Evolutionary conservation across 2,329 filamentous ascomycete species (phyloP), one percentile per base, ranked within the genome.

Genomic region (Colletotrichum sidae): DNA sequence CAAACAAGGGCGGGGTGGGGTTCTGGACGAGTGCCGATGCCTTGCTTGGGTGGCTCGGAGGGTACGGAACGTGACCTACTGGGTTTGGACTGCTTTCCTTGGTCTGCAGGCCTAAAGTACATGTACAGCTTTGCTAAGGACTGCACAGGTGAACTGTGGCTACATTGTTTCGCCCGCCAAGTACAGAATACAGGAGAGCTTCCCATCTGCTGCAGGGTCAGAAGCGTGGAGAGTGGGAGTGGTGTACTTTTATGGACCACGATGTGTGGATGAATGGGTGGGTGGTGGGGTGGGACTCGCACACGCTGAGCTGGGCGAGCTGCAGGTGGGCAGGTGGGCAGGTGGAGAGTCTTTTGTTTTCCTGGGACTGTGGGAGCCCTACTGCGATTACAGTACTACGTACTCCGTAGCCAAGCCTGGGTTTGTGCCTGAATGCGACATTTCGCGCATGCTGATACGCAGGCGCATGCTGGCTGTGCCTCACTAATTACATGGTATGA

Each of bases 1-100:
- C 55, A 57, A 62, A 44, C 47, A 50, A 56, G 63, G 63, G 58
- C 47, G 44, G 2, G 41, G 63, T 65, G 63, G 63, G 63, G 62
- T 62, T 59, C 52, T 65, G 52, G 62, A 62, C 47, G 58, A 65
- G 52, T 61, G 58, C 63, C 63, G 63, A 53, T 66, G 58, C 63
- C 58, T 62, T 62, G 58, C 63, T 56, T 63, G 47, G 53, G 58
- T 62, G 52, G 63, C 44, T 42, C 47, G 58, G 58, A 66, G 63
- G 41, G 46, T 53, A 57, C 42, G 62, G 58, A 62, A 65, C 9
- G 47, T 45, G 47, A 38, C 46, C 25, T 25, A 25, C 25, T 25
- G 25, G 4, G 25, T 25, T 25, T 25, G 25, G 25, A 25, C 25
- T 25, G 25, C 25, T 5, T 25, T 25, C 25, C 25, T 25, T 25